A percentile compares a stretch with the other conserved stretches of the same genome.
These are phyloP conservation scores for Sextonia rubra DNA, from an alignment of 164 flowering plant species.

Conservation along the genomic window DNA sequence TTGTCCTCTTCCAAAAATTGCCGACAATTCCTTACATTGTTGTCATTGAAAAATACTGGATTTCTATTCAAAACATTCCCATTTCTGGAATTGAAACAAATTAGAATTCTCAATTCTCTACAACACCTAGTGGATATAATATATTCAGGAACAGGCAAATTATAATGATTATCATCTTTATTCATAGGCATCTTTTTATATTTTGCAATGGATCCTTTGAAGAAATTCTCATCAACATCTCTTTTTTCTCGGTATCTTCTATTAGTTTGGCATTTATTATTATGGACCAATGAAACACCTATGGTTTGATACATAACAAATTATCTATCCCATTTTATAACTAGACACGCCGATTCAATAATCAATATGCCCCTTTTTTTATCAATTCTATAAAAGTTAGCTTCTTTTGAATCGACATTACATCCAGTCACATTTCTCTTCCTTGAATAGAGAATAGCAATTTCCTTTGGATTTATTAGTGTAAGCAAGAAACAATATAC, in stretches of 20 bases:
- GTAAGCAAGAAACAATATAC: no score
- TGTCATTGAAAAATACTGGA: no score
- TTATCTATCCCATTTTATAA: neutral
- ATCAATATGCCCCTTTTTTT: neutral
- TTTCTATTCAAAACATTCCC: neutral
- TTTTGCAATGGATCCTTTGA: neutral
- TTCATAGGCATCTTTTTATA: neutral
- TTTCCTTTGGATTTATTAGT: no score
- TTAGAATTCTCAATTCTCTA: neutral
- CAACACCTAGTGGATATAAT: neutral
- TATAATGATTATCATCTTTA: neutral
- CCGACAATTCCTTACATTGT: no score
- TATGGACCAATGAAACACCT: constrained; percentile 8
- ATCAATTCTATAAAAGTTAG: no score
- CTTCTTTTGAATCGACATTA: no score
- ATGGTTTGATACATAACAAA: neutral
- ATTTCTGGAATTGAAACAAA: neutral
- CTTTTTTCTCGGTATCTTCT: neutral
- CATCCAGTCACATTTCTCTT: no score
- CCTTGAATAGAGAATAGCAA: no score
- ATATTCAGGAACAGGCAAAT: neutral
- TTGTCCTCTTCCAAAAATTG: no score
- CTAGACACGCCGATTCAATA: neutral
- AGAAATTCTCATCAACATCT: neutral
- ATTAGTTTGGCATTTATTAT: constrained; percentile 1